Base-by-base conservation (phyloP, 768 basidiomycete genomes). In the Lepiota venenata region DNA sequence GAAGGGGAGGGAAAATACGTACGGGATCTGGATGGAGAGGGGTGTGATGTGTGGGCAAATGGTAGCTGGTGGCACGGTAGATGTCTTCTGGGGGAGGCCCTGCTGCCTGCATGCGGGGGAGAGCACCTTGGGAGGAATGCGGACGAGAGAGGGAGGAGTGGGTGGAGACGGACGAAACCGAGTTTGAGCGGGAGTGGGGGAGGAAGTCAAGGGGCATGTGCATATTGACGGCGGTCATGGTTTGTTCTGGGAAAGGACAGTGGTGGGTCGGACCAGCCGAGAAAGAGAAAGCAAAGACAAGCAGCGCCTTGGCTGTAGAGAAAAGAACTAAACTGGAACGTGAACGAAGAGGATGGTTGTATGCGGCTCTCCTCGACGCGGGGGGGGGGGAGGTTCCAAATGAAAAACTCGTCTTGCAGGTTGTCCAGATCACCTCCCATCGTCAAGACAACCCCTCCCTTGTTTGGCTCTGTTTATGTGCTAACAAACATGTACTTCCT, bases 201-300 rank as follows among this genome's bases (percentile, higher is more conserved):
- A 86, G 72, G 69, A 87, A 89, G 68, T 90, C 87, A 72, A 88
- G 81, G 57, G 86, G 79, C 72, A 85, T 79, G 69, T 88, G 85
- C 61, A 87, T 77, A 69, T 85, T 86, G 70, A 86, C 81, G 63
- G 86, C 83, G 71, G 86, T 81, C 85, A 89, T 88, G 55, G 63
- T 61, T 65, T 50, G 49, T 16, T 32, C 44, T 52, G 43, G 42
- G 56, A 42, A 51, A 66, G 57, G 65, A 65, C 50, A 52, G 64
- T 66, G 65, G 58, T 46, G 61, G 58, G 73, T 59, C 82, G 83
- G 84, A 69, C 84, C 84, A 85, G 84, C 84, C 83, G 78, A 65
- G 61, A 16, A 36, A 52, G 44, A 46, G 47, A 56, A 42, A 63
- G 60, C 60, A 62, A 61, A 59, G 48, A 60, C 61, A 60, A 59